Percentiles rank a stretch among this genome's conserved stretches.
These are phyloP conservation scores for Phaeosphaeria sp. DNA, from an alignment of 2,329 filamentous ascomycete species.

Conservation along the genomic window DNA sequence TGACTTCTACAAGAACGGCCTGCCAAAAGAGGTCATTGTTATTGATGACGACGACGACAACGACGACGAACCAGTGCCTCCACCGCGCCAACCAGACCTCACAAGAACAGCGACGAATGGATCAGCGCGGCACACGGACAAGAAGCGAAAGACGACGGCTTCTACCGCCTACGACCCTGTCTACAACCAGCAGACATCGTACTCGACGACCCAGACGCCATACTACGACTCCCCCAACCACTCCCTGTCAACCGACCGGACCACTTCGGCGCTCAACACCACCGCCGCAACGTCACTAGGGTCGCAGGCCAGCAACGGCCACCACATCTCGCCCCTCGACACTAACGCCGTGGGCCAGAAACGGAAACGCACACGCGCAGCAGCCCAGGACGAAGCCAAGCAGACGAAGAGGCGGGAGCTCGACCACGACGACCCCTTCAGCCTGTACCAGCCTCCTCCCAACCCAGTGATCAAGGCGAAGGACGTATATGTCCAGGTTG, in stretches of 20 bases:
- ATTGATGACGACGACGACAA: constrained; percentile 60
- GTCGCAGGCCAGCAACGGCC: constrained; percentile 66
- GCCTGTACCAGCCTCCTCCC: constrained; percentile 83
- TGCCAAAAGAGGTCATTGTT: constrained; percentile 59
- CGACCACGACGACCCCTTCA: constrained; percentile 70
- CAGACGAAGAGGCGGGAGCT: constrained; percentile 67
- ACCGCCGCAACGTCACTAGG: constrained; percentile 88
- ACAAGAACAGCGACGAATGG: constrained; percentile 50
- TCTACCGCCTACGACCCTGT: constrained; percentile 70
- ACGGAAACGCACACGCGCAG: constrained; percentile 84
- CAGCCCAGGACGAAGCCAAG: constrained; percentile 82
- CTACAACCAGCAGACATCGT: constrained; percentile 73
- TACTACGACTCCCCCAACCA: constrained; percentile 72
- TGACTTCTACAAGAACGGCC: constrained; percentile 53
- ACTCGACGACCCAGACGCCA: constrained; percentile 76
- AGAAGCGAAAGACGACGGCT: constrained; percentile 74
- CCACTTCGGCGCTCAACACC: constrained; percentile 79
- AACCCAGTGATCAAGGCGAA: constrained; percentile 89
- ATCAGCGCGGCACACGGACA: constrained; percentile 64
- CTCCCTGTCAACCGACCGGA: constrained; percentile 82
- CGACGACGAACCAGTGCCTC: constrained; percentile 34
- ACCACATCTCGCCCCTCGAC: constrained; percentile 67
- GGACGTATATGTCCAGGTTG: constrained; percentile 63
- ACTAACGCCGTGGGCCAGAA: constrained; percentile 79
- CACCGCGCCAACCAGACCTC: constrained; percentile 29